Evolutionary conservation across 1,139 yeast species (phyloP), one percentile per base, ranked within the genome.

Genomic region (Wickerhamiella infanticola): DNA sequence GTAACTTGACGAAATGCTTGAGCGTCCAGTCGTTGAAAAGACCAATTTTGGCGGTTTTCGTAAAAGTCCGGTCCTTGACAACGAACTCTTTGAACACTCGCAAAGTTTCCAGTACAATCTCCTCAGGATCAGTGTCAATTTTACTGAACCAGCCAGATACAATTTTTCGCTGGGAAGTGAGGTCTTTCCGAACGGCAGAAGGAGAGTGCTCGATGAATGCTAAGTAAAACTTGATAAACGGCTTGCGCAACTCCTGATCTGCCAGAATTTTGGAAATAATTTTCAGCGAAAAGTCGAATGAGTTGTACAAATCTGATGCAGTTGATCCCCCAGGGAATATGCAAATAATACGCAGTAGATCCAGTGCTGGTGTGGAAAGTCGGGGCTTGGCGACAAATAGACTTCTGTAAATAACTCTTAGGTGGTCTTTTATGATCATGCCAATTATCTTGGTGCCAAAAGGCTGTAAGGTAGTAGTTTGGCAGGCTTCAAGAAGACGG

Each of bases 11-110:
- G 36, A 83, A 55, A 48, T 77, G 77, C 36, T 72, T 70, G 53
- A 86, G 60, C 31, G 81, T 75, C 68, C 82, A 75, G 56, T 88
- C 97, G 55, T 83, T 85, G 56, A 88, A 73, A 23, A 86, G 72
- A 52, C 77, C 76, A 53, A 85, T 74, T 59, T 86, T 88, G 1
- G 86, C 74, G 48, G 79, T 67, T 55, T 78, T 79, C 52, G 76
- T 74, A 57, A 79, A 81, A 13, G 74, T 67, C 1, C 68, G 58
- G 54, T 88, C 96, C 33, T 63, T 60, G 38, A 85, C 58, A 2
- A 88, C 70, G 33, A 67, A 65, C 1, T 64, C 56, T 13, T 69
- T 73, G 46, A 85, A 63, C 35, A 77, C 69, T 0, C 63, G 58
- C 3, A 85, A 49, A 0, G 79, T 66, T 27, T 58, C 53, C 0